These are phyloP conservation scores for Debaryomyces prosopidis DNA, from an alignment of 805 yeast genomes.

Conservation along the genomic window DNA sequence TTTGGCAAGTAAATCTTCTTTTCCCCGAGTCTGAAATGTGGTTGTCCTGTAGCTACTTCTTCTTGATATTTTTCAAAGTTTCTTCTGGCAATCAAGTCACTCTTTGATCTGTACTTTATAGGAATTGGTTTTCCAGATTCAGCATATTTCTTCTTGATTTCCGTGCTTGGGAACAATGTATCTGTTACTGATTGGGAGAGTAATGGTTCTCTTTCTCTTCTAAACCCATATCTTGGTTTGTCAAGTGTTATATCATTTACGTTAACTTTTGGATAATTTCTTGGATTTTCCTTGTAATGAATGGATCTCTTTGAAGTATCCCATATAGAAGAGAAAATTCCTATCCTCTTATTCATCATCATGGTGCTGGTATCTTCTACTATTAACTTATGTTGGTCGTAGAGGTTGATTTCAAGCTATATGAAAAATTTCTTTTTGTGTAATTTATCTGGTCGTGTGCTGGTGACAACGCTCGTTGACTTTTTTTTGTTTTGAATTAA, in stretches of 20 bases:
- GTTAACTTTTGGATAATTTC: conserved; percentile 41
- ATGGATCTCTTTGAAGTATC: conserved; percentile 18
- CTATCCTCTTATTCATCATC: conserved; percentile 1
- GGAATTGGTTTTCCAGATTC: conserved; percentile 45
- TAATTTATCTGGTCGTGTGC: conserved; percentile 5
- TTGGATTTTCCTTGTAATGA: conserved; percentile 31
- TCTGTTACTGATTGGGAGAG: conserved; percentile 40
- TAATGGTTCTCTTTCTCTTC: conserved; percentile 38
- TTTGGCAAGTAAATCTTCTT: conserved; percentile 79
- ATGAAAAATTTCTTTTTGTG: conserved; percentile 13
- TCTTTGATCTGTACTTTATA: conserved; percentile 33
- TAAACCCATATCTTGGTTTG: conserved; percentile 39
- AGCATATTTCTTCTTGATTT: conserved; percentile 32
- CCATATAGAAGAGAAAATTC: conserved; percentile 8
- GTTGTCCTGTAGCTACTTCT: conserved; percentile 59
- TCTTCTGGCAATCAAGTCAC: conserved; percentile 39
- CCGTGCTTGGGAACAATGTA: conserved; percentile 40
- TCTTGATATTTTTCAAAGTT: conserved; percentile 42
- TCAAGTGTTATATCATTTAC: conserved; percentile 37
- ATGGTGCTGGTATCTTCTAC: neutral
- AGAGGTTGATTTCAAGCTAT: neutral
- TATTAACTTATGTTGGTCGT: neutral
- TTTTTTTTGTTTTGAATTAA: conserved; percentile 7
- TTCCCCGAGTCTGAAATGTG: conserved; percentile 84
- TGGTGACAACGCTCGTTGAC: conserved; percentile 3